Conservation (phyloP, 257 asterid species). For the Echites panduratus region DNA sequence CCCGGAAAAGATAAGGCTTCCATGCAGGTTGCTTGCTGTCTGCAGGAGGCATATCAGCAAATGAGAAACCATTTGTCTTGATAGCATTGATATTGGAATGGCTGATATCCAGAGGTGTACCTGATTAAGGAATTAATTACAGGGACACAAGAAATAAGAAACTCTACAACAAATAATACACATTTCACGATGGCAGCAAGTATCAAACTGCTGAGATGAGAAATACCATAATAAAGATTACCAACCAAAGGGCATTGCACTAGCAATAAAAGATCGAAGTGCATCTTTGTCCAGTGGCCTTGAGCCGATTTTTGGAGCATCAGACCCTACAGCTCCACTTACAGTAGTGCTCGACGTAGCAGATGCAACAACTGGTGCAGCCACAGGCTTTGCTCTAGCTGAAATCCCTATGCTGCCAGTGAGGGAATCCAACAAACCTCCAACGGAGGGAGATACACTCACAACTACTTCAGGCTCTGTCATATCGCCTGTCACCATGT, state of each 20-base stretch:
- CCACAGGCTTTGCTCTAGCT: slow-evolving; percentile 80
- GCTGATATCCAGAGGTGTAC: slow-evolving; percentile 87
- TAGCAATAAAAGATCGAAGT: slow-evolving; percentile 71
- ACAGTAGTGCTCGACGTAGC: slow-evolving; percentile 55
- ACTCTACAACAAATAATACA: slow-evolving; percentile 9
- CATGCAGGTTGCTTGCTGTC: slow-evolving; percentile 95
- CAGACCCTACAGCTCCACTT: slow-evolving; percentile 59
- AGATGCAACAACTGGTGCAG: slow-evolving; percentile 76
- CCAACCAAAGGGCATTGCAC: slow-evolving; percentile 97
- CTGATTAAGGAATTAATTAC: slow-evolving; percentile 30
- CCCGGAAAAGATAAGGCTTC: slow-evolving; percentile 93
- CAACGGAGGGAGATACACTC: slow-evolving; percentile 78
- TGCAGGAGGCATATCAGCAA: slow-evolving; percentile 75
- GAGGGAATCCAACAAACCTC: slow-evolving; percentile 91
- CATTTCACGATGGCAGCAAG: slow-evolving; percentile 5
- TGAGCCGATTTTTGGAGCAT: slow-evolving; percentile 68
- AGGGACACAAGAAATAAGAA: slow-evolving; percentile 15
- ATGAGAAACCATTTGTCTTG: slow-evolving; percentile 69
- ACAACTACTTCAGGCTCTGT: slow-evolving; percentile 84
- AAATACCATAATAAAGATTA: slow-evolving; percentile 34
- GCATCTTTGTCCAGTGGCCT: slow-evolving; percentile 83
- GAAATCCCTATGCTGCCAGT: slow-evolving; percentile 93
- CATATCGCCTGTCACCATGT: slow-evolving; percentile 65
- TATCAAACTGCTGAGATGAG: slow-evolving; percentile 12
- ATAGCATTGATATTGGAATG: slow-evolving; percentile 70